Evolutionary conservation across 106 monocot genomes (phyloP), one percentile per base, ranked within the genome.

Genomic region (Amphibolis antarctica): DNA sequence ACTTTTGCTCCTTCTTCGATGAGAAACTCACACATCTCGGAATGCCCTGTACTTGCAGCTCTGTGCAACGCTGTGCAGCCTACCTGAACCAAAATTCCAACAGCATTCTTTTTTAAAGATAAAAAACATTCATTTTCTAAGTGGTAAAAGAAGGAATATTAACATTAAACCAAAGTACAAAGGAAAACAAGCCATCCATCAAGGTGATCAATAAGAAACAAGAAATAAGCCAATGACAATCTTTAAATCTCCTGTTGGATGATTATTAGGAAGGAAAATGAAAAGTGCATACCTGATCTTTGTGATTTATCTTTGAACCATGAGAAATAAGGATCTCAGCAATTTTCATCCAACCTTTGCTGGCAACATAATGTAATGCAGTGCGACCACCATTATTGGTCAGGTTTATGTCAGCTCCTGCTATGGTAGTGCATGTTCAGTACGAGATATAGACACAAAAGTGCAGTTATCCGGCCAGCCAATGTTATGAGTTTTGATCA

Each of bases 301-400:
- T 96, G 59, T 59, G 59, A 80, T 96, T 96, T 62, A 96, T 36
- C 22, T 86, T 82, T 72, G 89, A 81, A 70, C 86, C 86, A 64
- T 80, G 81, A 23, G 82, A 63, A 59, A 96, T 78, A 27, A 96
- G 69, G 36, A 66, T 78, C 67, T 90, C 90, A 54, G 96, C 90
- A 47, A 90, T 80, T 74, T 84, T 80, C 28, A 76, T 18, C 81
- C 82, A 67, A n/a, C 96, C 96, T 68, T 96, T 96, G 63, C 96
- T 96, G 24, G 96, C 83, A 70, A 90, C 96, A 77, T 96, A 96
- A 77, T 96, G 96, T 74, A 96, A 84, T 45, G 96, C 84, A 74
- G 82, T 86, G 12, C 86, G 84, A 7, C 96, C 96, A 21, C 84
- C 96, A 69, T 82, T 63, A 65, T 86, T 96, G 63, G 75, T 66